phyloP scores from a whole-genome alignment of 257 asterid genomes.

The Solanum etuberosum region DNA sequence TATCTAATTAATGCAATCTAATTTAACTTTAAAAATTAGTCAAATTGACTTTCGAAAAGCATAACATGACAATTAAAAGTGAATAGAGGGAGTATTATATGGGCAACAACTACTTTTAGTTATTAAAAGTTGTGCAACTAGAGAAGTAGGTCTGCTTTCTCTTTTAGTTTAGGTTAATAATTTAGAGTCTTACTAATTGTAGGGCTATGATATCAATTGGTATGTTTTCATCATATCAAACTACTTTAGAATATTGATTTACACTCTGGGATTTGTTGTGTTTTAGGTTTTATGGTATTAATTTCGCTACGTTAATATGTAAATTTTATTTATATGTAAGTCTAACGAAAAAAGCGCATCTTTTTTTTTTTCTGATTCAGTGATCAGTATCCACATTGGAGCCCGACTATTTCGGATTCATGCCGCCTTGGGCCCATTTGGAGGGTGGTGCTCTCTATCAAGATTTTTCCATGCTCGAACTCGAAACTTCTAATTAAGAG shows the following conservation, averaged over 20 bases:
- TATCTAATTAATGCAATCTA: too few species aligned
- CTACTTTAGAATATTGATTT: too few species aligned
- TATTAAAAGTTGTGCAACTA: background rate
- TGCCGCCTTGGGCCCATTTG: too few species aligned
- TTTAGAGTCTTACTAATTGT: background rate
- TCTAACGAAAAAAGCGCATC: background rate
- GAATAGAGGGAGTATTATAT: background rate
- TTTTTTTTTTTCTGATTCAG: background rate
- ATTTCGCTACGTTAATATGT: background rate
- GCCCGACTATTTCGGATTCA: too few species aligned
- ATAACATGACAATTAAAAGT: too few species aligned
- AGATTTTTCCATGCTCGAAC: too few species aligned
- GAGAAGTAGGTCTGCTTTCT: background rate
- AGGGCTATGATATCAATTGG: background rate
- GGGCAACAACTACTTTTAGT: background rate
- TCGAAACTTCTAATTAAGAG: accelerated
- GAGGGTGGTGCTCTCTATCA: too few species aligned
- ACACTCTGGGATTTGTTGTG: background rate
- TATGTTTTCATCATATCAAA: background rate
- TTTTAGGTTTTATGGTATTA: too few species aligned
- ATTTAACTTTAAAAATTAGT: too few species aligned
- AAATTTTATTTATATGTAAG: background rate
- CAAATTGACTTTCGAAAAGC: too few species aligned
- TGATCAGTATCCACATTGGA: too few species aligned
- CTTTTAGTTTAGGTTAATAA: background rate